These are phyloP conservation scores for Teratosphaeria gauchensis DNA, from an alignment of 2,329 filamentous ascomycete genomes.

Conservation along the genomic window DNA sequence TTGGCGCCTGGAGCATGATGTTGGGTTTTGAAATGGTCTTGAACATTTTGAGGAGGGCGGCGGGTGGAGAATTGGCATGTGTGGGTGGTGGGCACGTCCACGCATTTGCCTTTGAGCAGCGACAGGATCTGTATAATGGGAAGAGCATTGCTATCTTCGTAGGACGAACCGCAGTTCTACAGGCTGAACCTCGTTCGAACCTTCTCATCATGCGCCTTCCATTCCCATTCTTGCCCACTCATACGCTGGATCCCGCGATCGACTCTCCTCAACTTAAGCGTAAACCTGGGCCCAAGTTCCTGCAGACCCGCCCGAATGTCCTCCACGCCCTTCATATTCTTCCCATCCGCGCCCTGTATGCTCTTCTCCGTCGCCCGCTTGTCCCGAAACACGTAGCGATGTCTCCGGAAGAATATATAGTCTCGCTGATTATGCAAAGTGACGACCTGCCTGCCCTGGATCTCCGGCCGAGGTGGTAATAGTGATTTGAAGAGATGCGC, in stretches of 20 bases:
- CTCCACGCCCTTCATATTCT: slow-evolving; percentile 75
- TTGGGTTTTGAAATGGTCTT: neutral
- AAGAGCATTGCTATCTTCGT: neutral
- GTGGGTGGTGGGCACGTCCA: neutral
- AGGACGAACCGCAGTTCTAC: slow-evolving; percentile 31
- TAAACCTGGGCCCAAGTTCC: slow-evolving; percentile 76
- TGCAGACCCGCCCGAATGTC: slow-evolving; percentile 79
- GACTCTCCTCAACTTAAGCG: slow-evolving; percentile 78
- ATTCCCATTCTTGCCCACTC: slow-evolving; percentile 83
- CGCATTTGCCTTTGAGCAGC: neutral
- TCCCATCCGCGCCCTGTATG: slow-evolving; percentile 71
- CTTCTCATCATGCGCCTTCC: slow-evolving; percentile 95
- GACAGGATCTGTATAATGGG: neutral
- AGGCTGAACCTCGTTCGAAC: slow-evolving; percentile 86
- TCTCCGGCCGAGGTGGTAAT: slow-evolving; percentile 72
- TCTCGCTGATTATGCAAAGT: slow-evolving; percentile 93
- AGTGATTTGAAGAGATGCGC: slow-evolving; percentile 73
- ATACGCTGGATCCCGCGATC: slow-evolving; percentile 77
- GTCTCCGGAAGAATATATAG: slow-evolving; percentile 85
- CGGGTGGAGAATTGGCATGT: neutral
- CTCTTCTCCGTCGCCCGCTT: slow-evolving; percentile 80
- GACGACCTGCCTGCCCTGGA: slow-evolving; percentile 79
- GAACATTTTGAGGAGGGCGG: neutral
- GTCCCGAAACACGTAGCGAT: slow-evolving; percentile 88
- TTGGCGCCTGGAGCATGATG: neutral